Evolutionary conservation across 148 eudicot species (phyloP), one percentile per base, ranked within the genome.

Genomic region (Tetragonia tetragonoides): DNA sequence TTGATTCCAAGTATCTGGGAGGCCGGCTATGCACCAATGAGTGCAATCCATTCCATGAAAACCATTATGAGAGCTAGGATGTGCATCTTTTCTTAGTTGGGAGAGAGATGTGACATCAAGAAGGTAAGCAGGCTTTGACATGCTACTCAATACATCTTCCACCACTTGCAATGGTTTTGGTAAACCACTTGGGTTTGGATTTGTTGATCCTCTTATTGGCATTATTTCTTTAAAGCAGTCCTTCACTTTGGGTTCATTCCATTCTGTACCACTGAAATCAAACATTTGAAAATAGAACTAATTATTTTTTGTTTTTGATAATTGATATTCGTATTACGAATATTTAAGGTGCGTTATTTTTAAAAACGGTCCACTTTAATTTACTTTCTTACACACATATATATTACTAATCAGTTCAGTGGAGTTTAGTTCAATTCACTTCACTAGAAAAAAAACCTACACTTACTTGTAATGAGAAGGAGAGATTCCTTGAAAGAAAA

Each of bases 1-100:
- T 47, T 85, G 83, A 73, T 90, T 90, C 93, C 93, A 90, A 18
- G 91, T 90, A 74, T 90, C 93, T 4, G 94, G 89, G 21, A 90
- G 78, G 0, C 94, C 94, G 21, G 91, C 87, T 42, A 90, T 66
- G 34, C 94, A 88, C 94, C 94, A 90, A 64, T 91, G 95, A 53
- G 87, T 89, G 70, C 95, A 91, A 68, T 91, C 95, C 62, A 81
- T 75, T 12, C 80, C 81, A 10, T 66, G 66, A 6, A 70, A 54
- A 5, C 82, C 83, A 54, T 86, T 85, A 71, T 86, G 80, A 17
- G 80, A 63, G 21, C 85, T 70, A 0, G 95, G 92, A 67, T 91
- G 95, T 1, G 79, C 95, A 76, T 91, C 95, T 80, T 85, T 86
- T 6, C 95, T 85, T 18, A 86, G 64, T 61, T 84, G 83, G 12